A percentile compares a stretch with the other conserved stretches of the same genome.
Evolutionary conservation across 208 protist genomes (phyloP).

Genomic region (Leishmania arabica): DNA sequence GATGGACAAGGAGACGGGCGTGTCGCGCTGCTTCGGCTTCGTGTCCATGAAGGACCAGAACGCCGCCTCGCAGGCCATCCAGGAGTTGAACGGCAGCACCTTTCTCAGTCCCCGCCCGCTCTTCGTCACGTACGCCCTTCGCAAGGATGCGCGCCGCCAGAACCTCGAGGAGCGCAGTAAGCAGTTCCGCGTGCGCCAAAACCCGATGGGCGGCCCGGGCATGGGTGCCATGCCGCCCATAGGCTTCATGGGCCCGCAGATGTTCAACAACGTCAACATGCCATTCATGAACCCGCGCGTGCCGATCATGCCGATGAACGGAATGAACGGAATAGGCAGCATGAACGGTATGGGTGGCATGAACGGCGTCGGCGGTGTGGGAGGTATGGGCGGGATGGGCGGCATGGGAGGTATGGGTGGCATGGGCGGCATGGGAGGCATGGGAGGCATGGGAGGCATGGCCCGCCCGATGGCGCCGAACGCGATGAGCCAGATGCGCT

Average conservation of each 20-base stretch:
- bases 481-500: slow-evolving; percentile 83
- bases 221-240: slow-evolving; percentile 48
- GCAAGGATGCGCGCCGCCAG: slow-evolving; percentile 95
- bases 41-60: slow-evolving; percentile 96
- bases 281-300: slow-evolving; percentile 79
- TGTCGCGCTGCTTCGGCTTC: slow-evolving; percentile 97
- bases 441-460: slow-evolving; percentile 33
- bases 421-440: slow-evolving; percentile 41
- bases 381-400: slow-evolving; percentile 30
- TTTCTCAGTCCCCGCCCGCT: slow-evolving; percentile 96
- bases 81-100: slow-evolving; percentile 96
- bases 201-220: slow-evolving; percentile 62
- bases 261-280: slow-evolving; percentile 76
- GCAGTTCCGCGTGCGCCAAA: slow-evolving; percentile 80
- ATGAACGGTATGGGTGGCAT: slow-evolving; percentile 39
- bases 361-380: slow-evolving; percentile 33
- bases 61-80: slow-evolving; percentile 95
- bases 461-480: slow-evolving; percentile 50
- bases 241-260: slow-evolving; percentile 45
- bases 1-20: slow-evolving; percentile 92
- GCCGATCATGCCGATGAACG: slow-evolving; percentile 77
- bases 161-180: slow-evolving; percentile 94
- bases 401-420: slow-evolving; percentile 41
- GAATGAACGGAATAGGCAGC: slow-evolving; percentile 38
- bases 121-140: slow-evolving; percentile 97